Conservation (phyloP, 179 eudicot species). For the Carnegiea gigantea region DNA sequence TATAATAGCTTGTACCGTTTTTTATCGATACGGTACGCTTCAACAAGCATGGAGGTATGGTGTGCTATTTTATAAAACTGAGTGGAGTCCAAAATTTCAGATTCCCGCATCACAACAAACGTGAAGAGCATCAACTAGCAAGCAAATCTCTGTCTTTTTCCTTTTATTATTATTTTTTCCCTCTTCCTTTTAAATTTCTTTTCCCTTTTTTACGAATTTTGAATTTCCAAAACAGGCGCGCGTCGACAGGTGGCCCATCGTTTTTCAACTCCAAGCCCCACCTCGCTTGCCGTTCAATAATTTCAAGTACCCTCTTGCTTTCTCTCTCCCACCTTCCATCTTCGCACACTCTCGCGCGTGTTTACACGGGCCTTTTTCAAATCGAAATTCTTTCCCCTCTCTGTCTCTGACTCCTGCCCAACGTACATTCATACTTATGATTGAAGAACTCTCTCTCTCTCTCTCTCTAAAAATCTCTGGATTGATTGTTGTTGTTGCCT, state of each 20-base stretch:
- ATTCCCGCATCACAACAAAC: background rate
- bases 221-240: constrained; percentile 19
- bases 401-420: background rate
- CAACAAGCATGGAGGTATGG: too few relatives aligned
- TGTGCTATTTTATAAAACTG: too few relatives aligned
- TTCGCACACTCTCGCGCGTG: constrained; percentile 9
- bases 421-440: background rate
- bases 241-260: constrained; percentile 27
- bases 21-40: too few relatives aligned
- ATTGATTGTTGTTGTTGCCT: constrained; percentile 1
- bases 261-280: background rate
- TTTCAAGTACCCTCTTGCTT: background rate
- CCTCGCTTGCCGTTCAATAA: background rate
- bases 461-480: background rate
- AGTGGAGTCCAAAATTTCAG: background rate
- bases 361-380: constrained; percentile 3
- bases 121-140: constrained; percentile 25
- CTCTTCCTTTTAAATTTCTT: background rate
- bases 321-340: background rate
- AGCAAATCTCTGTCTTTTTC: background rate
- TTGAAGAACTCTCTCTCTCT: constrained; percentile 7
- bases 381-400: background rate
- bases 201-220: constrained; percentile 1
- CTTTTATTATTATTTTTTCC: background rate
- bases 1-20: too few relatives aligned